Base-by-base conservation (phyloP, 208 protist species). In the Leishmania gerbilli region DNA sequence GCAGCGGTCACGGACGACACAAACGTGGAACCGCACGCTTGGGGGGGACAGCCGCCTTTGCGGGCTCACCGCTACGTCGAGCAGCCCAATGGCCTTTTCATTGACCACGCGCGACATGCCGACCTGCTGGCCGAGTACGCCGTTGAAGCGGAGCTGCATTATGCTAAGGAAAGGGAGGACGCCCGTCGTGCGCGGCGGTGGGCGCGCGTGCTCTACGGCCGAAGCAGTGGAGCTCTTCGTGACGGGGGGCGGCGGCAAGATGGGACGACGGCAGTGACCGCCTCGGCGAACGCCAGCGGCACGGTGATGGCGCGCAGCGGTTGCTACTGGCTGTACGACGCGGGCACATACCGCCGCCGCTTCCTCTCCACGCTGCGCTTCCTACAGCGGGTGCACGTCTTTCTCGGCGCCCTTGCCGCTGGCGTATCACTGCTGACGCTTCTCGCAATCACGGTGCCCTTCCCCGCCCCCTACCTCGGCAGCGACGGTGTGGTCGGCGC, bases 21-120 rank as follows among this genome's bases (percentile, higher is more conserved):
- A 17, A 31, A 4, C n/a, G 37, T 21, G 4, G 65, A 27, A 15
- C 1, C 37, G 37, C 4, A 40, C 51, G 64, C 62, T 2, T 19
- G 27, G 13, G 68, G 69, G 19, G 68, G 84, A 4, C 71, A 88
- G 2, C 91, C 88, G 0, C 76, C 85, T 27, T 83, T 93, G 60
- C 91, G 87, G n/a, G 84, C 88, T 17, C 91, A 92, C 86, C 78
- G 92, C 58, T 91, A 89, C 78, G 91, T 88, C 69, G 91, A 92
- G 76, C 82, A 90, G 76, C 53, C 75, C 31, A 92, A 90, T 76
- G 90, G 88, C 58, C 27, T 86, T 4, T 90, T 92, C 65, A 51
- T 92, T 67, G 79, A 86, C 47, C 82, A 84, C 79, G 83, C 77
- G 27, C 53, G 77, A n/a, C 87, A 91, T 77, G 81, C 74, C 3